Evolutionary conservation across 2,329 filamentous ascomycete species (phyloP).

Genomic region (Westerdykella ornata): DNA sequence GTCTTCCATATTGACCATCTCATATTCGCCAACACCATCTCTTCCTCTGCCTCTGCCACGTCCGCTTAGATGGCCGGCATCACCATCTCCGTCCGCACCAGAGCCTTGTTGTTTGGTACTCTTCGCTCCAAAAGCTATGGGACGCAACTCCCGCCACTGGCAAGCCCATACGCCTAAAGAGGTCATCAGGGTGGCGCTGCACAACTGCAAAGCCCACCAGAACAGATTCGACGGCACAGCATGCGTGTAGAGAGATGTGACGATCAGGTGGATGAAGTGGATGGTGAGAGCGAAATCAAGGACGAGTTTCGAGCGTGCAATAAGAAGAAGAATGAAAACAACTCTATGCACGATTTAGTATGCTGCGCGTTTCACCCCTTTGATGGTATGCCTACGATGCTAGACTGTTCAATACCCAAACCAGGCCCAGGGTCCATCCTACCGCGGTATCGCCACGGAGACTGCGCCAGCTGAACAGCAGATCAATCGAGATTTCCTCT

Average conservation of each 20-base stretch:
- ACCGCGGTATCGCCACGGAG: slow-evolving; percentile 61
- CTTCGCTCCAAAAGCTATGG: slow-evolving; percentile 75
- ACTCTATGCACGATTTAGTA: slow-evolving; percentile 51
- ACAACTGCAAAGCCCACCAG: slow-evolving; percentile 73
- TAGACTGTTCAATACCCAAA: slow-evolving; percentile 61
- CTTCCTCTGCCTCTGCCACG: slow-evolving; percentile 37
- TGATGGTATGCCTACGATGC: slow-evolving; percentile 48
- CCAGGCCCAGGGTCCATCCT: slow-evolving; percentile 62
- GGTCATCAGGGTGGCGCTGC: slow-evolving; percentile 57
- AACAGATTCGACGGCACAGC: slow-evolving; percentile 68
- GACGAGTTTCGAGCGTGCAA: slow-evolving; percentile 86
- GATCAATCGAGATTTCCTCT: slow-evolving; percentile 50
- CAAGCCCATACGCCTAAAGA: slow-evolving; percentile 82
- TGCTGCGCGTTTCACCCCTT: not conserved
- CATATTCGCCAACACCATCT: slow-evolving; percentile 44
- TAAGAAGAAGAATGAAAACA: slow-evolving; percentile 72
- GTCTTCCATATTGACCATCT: slow-evolving; percentile 43
- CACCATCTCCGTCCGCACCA: slow-evolving; percentile 25
- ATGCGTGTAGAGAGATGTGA: slow-evolving; percentile 72
- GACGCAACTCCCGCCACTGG: slow-evolving; percentile 79
- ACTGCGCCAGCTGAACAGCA: slow-evolving; percentile 58
- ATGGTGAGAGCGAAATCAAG: slow-evolving; percentile 91
- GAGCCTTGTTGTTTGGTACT: slow-evolving; percentile 12
- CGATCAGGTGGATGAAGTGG: slow-evolving; percentile 71
- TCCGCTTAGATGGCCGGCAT: slow-evolving; percentile 36